Percentiles rank a stretch among this genome's conserved stretches.
phyloP scores from a whole-genome alignment of 2,329 filamentous ascomycete genomes.

The Ilyonectria mors-panacis region DNA sequence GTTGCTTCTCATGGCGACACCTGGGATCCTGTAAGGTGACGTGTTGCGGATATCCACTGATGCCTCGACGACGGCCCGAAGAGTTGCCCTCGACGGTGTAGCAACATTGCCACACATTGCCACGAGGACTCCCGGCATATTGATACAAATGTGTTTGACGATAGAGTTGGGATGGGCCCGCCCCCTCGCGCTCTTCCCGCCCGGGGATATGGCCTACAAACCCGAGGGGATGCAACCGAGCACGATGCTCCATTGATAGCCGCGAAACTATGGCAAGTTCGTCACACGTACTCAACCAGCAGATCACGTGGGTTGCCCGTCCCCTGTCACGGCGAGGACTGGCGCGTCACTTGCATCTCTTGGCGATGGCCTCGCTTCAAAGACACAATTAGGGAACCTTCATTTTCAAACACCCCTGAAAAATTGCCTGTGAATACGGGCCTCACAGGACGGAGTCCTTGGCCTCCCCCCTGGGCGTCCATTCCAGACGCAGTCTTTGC shows the following conservation, averaged over 20 bases:
- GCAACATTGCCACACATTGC: background rate
- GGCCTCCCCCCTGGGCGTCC: background rate
- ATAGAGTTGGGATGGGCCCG: constrained; percentile 15
- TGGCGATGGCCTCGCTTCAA: background rate
- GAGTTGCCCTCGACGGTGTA: background rate
- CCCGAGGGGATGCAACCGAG: constrained; percentile 1
- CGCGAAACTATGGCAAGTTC: background rate
- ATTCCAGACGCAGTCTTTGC: constrained; percentile 2
- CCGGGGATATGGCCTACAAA: background rate
- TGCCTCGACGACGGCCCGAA: constrained; percentile 1
- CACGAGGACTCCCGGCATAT: background rate
- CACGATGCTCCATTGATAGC: background rate
- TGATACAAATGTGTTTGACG: background rate
- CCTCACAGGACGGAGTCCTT: background rate
- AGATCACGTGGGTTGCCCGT: background rate
- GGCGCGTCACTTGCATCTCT: constrained; percentile 1
- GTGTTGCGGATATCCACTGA: constrained; percentile 23
- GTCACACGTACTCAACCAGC: background rate
- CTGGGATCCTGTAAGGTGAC: constrained; percentile 24
- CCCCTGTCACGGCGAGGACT: background rate
- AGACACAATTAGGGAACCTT: background rate
- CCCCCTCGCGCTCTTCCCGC: constrained; percentile 3
- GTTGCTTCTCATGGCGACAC: constrained; percentile 9
- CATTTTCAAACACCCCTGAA: background rate
- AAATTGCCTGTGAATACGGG: constrained; percentile 5